phyloP scores from a whole-genome alignment of 371 early-diverging fungal genomes.

The Polyrhizophydium stewartii region DNA sequence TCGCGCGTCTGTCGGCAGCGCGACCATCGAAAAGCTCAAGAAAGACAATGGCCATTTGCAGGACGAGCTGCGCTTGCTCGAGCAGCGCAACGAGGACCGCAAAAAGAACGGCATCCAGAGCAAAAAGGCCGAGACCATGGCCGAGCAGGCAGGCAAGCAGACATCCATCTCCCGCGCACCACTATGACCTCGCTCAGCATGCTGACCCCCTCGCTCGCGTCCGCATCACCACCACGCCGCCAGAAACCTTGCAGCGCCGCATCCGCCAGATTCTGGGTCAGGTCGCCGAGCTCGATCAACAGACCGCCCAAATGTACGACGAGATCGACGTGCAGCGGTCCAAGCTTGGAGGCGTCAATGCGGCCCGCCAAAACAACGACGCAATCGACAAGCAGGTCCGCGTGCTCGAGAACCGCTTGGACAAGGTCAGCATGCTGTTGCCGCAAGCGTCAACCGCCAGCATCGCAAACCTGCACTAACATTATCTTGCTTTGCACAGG shows the following conservation, averaged over 20 bases:
- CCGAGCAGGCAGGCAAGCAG: slow-evolving; percentile 46
- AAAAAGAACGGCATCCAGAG: slow-evolving; percentile 37
- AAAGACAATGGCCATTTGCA: slow-evolving; percentile 42
- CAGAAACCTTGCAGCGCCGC: slow-evolving; percentile 36
- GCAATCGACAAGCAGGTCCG: slow-evolving; percentile 51
- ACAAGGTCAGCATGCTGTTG: slow-evolving; percentile 30
- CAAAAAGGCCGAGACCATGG: slow-evolving; percentile 44
- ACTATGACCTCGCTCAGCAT: too few relatives aligned
- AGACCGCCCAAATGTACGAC: slow-evolving; percentile 28
- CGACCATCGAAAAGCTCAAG: slow-evolving; percentile 44
- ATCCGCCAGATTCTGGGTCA: slow-evolving; percentile 32
- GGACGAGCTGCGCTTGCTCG: slow-evolving; percentile 42
- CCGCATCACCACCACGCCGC: not conserved
- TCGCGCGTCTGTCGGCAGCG: slow-evolving; percentile 14
- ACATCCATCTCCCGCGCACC: too few relatives aligned
- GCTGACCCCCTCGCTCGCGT: too few relatives aligned
- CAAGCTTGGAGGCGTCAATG: slow-evolving; percentile 45
- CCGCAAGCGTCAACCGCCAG: not conserved
- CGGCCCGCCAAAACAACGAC: slow-evolving; percentile 35
- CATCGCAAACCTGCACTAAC: not conserved
- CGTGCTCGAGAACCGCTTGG: slow-evolving; percentile 51
- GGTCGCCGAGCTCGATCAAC: slow-evolving; percentile 29
- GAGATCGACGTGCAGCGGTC: slow-evolving; percentile 42
- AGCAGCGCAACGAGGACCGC: slow-evolving; percentile 39
- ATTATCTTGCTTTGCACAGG: too few relatives aligned